Evolutionary conservation across 768 basidiomycete genomes (phyloP).

Genomic region (Hydnomerulius pinastri): DNA sequence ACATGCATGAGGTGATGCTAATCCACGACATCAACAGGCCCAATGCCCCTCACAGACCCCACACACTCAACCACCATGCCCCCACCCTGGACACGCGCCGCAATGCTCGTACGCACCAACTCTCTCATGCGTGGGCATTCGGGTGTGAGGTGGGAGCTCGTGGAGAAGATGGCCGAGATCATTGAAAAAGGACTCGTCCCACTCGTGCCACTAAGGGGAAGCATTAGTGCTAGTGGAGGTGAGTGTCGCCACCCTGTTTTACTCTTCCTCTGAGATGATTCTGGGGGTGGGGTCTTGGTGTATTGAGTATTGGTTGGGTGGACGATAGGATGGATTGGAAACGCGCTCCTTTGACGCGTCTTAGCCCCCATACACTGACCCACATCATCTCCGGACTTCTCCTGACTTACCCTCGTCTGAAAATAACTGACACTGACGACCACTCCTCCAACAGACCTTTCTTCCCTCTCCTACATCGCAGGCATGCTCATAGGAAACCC

Average conservation of each 20-base stretch:
- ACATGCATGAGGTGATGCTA: not conserved
- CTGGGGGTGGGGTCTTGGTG: too few relatives aligned
- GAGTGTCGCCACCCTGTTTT: slow-evolving; percentile 11
- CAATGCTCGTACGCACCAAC: slow-evolving; percentile 86
- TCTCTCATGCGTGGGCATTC: slow-evolving; percentile 88
- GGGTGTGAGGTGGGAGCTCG: slow-evolving; percentile 78
- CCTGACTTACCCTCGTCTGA: not conserved
- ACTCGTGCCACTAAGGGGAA: slow-evolving; percentile 80
- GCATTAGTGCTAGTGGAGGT: slow-evolving; percentile 85
- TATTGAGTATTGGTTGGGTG: too few relatives aligned
- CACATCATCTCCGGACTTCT: not conserved
- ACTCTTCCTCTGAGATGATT: too few relatives aligned
- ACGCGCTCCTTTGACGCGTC: too few relatives aligned
- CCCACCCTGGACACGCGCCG: slow-evolving; percentile 84
- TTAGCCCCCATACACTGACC: slow-evolving; percentile 6
- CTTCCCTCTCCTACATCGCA: slow-evolving; percentile 82
- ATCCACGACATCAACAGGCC: slow-evolving; percentile 9
- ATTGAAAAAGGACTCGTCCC: slow-evolving; percentile 74
- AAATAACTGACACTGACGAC: too few relatives aligned
- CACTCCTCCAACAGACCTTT: slow-evolving; percentile 71
- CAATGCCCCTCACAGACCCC: slow-evolving; percentile 72
- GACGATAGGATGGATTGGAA: too few relatives aligned
- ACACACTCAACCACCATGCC: slow-evolving; percentile 74
- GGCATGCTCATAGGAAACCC: slow-evolving; percentile 80
- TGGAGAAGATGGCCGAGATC: slow-evolving; percentile 75